Base-by-base conservation (phyloP, 2,329 filamentous ascomycete genomes). In the Leptographium flavum region DNA sequence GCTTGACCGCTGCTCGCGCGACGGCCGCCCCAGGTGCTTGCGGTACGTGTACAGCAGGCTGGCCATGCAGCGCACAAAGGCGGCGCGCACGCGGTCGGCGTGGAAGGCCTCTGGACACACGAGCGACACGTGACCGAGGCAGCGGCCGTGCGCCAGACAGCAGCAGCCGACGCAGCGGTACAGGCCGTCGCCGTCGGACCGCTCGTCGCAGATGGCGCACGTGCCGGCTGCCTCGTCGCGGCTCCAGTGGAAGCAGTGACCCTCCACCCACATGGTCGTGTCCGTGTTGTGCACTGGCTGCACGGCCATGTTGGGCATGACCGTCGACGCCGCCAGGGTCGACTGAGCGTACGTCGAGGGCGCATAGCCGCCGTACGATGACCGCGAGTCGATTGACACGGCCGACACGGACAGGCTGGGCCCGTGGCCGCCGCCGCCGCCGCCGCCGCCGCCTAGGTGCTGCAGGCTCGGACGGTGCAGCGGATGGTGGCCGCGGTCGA, bases 341-440 rank as follows among this genome's bases (percentile, higher is more conserved):
- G 84, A 90, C 55, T 85, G 82, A 1, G 85, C 85, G 57, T 92
- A 92, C 3, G 85, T 79, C 3, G 85, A 90, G 3, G 85, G 85
- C 5, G 85, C 83, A 59, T 92, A 92, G 9, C 79, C 76, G 36
- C 43, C 43, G 11, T 28, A 84, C 3, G 83, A 87, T 14, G 83
- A 87, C 50, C 79, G 71, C 23, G 79, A 80, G 49, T 77, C 73
- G 25, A 76, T 65, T 8, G 74, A 77, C 47, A 76, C 69, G 39
- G 72, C 70, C 11, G 74, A 78, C 33, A 78, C 70, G 15, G 74
- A 78, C 46, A 75, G 56, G 48, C 74, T 76, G 11, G 72, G 61
- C 44, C 72, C 70, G 52, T 81, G 49, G 35, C 42, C 35, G 17
- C 17, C 21, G 33, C 33, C 21, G 33, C 33, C 19, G 33, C 19